Evolutionary conservation across 2,329 filamentous ascomycete genomes (phyloP).

Genomic region (Anisogramma anomala): DNA sequence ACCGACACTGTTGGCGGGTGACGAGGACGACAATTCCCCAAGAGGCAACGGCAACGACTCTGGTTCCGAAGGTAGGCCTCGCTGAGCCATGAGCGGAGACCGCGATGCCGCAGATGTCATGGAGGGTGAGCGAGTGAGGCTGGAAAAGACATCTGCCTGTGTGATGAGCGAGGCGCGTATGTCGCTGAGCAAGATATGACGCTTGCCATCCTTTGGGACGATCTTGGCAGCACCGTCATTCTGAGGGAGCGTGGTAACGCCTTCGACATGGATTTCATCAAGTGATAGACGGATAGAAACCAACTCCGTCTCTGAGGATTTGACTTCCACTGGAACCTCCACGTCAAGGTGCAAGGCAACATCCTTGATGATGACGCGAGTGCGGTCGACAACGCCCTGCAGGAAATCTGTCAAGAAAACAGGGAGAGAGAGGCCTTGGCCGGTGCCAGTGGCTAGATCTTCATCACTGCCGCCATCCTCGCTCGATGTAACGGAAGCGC

Average conservation of each 20-base stretch:
- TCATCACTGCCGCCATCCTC: conserved; percentile 51
- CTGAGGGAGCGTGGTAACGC: conserved; percentile 38
- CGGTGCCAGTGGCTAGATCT: conserved; percentile 53
- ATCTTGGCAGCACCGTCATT: conserved; percentile 26
- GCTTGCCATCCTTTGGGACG: conserved; percentile 49
- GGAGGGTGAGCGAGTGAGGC: conserved; percentile 45
- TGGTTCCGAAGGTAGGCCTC: conserved; percentile 18
- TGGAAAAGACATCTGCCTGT: conserved; percentile 54
- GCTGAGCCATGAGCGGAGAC: conserved; percentile 29
- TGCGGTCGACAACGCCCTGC: conserved; percentile 61
- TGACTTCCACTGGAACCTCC: conserved; percentile 39
- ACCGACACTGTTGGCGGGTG: conserved; percentile 22
- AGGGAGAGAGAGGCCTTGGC: conserved; percentile 57
- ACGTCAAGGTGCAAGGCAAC: conserved; percentile 57
- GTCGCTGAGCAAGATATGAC: conserved; percentile 50
- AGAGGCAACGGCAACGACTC: conserved; percentile 14
- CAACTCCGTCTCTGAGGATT: conserved; percentile 35
- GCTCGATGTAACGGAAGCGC: conserved; percentile 45
- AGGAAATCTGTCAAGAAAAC: conserved; percentile 60
- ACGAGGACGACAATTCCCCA: conserved; percentile 20
- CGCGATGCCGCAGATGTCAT: conserved; percentile 41
- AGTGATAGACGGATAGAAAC: conserved; percentile 56
- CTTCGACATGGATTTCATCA: conserved; percentile 54
- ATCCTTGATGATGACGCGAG: conserved; percentile 53
- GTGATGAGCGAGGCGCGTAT: conserved; percentile 56